Base-by-base conservation (phyloP, 805 yeast genomes). In the Lachancea kluyveri region DNA sequence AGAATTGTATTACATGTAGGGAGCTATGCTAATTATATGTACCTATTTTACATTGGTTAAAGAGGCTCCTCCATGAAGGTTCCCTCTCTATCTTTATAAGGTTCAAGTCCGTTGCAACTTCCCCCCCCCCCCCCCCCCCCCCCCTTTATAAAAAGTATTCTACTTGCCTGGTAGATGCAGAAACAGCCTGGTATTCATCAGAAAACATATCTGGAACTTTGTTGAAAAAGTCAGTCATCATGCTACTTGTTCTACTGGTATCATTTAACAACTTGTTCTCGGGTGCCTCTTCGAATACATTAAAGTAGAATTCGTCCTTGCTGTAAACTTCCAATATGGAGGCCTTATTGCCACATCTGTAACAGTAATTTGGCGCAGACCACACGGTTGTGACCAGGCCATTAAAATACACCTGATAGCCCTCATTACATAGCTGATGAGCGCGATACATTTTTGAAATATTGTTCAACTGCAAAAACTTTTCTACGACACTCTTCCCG, bases 291-390 rank as follows among this genome's bases (percentile, higher is more conserved):
- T 86, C 97, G 59, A 92, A 92, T 2, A 94, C 95, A 52, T 92
- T 92, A 60, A 90, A 92, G 46, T 65, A 72, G 40, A 74, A 69
- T 33, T 74, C 77, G 27, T 83, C 79, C 16, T 77, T 74, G 30
- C 72, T 74, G 44, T 71, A 73, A 4, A 92, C 76, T 56, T 92
- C 98, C 41, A 92, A 67, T n/a, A 92, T 88, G n/a, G 95, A 83
- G 4, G 98, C 98, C 53, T 86, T 77, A 54, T 92, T 92, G 1
- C 98, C 98, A 57, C 99, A 92, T 40, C 98, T 59, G 50, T 92
- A 92, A 54, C 98, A 92, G 54, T 92, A 92, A 53, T 92, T 92
- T 0, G 99, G 99, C 0, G 98, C 98, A 1, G 92, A 79, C 99
- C 99, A 92, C 6, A 92, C 97, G 0, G 99, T 92, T 21, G 94